Evolutionary conservation across 257 asterid genomes (phyloP), one percentile per base, ranked within the genome.

Genomic region (Linderniella brevidens): DNA sequence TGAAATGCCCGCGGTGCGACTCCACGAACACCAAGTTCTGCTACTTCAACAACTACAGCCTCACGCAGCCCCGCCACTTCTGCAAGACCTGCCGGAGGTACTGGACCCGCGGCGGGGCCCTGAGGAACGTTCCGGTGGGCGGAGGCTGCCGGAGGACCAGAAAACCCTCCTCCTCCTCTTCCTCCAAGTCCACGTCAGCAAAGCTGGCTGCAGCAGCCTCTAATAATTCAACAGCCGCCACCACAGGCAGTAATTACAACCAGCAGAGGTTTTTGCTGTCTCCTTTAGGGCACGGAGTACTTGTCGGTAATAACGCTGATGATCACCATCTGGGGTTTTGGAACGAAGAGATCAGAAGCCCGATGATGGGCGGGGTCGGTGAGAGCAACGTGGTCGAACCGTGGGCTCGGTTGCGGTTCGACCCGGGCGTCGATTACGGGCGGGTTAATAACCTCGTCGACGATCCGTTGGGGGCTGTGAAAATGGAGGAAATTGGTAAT

Each of bases 21-120:
- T 42, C 47, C 3, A 42, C 47, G 15, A 42, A 42, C 47, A 42
- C 47, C 18, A 42, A 42, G 17, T 42, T 42, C 47, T 42, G 47
- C 17, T 42, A 42, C 14, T 42, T 42, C 47, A 42, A 42, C 17
- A 42, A 42, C 17, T 42, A 42, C 47, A 42, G 3, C 47, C 47
- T 42, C 14, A 12, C 47, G 1, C 47, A 42, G 47, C 47, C 47
- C 3, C 47, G 47, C 47, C 47, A 42, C 47, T 42, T 42, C 2
- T 42, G 47, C 47, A 42, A 5, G 47, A 14, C 3, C 4, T 42
- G 47, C 47, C 12, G 47, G 14, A 42, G 47, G 43, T 38, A 38
- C 14, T 38, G 43, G 43, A 38, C 43, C 5, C 14, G 47, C 5
- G 47, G 47, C 47, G 47, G 47, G 2, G 47, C 47, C 16, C 8